A percentile compares a stretch with the other conserved stretches of the same genome.
Conservation (phyloP, 805 yeast genomes). For the Myxozyma monticola region DNA sequence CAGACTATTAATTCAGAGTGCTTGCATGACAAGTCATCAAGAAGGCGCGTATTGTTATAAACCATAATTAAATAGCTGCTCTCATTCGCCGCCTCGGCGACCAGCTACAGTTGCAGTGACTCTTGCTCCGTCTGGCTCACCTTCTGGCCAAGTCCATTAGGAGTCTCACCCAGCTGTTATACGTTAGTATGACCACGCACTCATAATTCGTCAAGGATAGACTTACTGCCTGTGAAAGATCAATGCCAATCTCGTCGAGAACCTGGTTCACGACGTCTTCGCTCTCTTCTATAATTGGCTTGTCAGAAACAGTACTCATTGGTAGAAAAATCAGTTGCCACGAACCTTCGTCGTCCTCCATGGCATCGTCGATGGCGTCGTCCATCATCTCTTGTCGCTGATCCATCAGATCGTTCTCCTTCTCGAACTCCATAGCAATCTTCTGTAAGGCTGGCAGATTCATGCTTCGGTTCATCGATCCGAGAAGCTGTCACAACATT, state of each 20-base stretch:
- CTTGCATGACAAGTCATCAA: too few relatives aligned
- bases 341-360: slow-evolving; percentile 79
- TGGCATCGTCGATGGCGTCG: slow-evolving; percentile 94
- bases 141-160: slow-evolving; percentile 36
- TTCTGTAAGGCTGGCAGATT: slow-evolving; percentile 84
- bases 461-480: slow-evolving; percentile 86
- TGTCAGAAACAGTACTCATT: not conserved
- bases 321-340: not conserved
- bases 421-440: slow-evolving; percentile 93
- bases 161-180: slow-evolving; percentile 42
- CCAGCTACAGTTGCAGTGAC: slow-evolving; percentile 11
- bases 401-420: slow-evolving; percentile 94
- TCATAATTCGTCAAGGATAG: not conserved
- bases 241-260: slow-evolving; percentile 94
- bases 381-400: slow-evolving; percentile 99
- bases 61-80: too few relatives aligned
- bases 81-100: not conserved
- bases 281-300: slow-evolving; percentile 28
- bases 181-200: not conserved
- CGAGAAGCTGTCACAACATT: slow-evolving; percentile 47
- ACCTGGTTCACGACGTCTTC: slow-evolving; percentile 67
- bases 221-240: slow-evolving; percentile 51
- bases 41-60: too few relatives aligned
- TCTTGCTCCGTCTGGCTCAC: slow-evolving; percentile 15
- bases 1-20: too few relatives aligned